These are phyloP conservation scores for Lichtheimia ramosa DNA, from an alignment of 371 early-diverging fungal genomes.

Conservation along the genomic window DNA sequence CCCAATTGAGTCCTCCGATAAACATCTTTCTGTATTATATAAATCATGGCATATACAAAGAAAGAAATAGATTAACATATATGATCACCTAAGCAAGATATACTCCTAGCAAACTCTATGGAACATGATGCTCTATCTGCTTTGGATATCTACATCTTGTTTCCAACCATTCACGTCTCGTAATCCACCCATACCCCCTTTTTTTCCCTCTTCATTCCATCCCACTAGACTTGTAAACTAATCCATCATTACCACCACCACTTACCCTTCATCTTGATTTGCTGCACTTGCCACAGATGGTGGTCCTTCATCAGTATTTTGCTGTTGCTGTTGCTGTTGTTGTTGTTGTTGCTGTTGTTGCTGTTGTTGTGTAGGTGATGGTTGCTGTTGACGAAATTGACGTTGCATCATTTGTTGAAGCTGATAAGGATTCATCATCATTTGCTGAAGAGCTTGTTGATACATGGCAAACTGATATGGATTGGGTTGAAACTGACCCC, in stretches of 20 bases:
- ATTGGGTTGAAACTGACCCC: constrained; percentile 18
- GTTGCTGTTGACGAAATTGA: constrained; percentile 29
- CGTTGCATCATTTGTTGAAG: constrained; percentile 40
- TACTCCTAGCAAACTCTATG: too few relatives aligned
- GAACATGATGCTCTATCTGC: constrained; percentile 7
- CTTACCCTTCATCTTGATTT: constrained; percentile 62
- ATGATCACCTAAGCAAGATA: constrained; percentile 17
- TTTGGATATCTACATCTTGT: constrained; percentile 10
- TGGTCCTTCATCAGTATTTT: constrained; percentile 10
- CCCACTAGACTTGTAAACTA: not conserved
- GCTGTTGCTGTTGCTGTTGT: constrained; percentile 15
- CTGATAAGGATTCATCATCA: constrained; percentile 30
- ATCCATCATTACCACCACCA: constrained; percentile 7
- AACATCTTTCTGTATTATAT: constrained; percentile 76
- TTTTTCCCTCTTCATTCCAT: not conserved
- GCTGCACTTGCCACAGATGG: constrained; percentile 29
- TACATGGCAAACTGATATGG: constrained; percentile 32
- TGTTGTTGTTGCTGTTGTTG: constrained; percentile 19
- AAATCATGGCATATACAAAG: constrained; percentile 9
- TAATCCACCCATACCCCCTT: not conserved
- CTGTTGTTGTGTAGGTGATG: constrained; percentile 18
- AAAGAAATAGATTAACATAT: constrained; percentile 18
- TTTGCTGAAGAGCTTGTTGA: constrained; percentile 32
- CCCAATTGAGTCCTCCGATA: constrained; percentile 93
- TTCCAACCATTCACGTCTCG: not conserved